phyloP scores from a whole-genome alignment of 2,329 filamentous ascomycete genomes.

The Cladophialophora bantiana region DNA sequence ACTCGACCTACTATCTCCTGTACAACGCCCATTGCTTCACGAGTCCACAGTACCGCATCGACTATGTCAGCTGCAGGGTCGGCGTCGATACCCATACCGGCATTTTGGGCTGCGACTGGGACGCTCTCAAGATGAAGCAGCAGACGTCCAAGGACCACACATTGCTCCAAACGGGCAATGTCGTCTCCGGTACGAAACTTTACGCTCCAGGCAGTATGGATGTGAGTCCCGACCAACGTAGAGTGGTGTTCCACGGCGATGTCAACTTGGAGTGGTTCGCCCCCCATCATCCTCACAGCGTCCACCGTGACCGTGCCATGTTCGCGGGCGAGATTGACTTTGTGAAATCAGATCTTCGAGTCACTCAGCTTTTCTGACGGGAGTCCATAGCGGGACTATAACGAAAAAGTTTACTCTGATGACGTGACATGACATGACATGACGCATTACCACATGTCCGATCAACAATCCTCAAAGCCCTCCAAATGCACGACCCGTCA shows the following conservation, averaged over 20 bases:
- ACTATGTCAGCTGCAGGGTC: conserved; percentile 29
- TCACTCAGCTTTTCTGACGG: conserved; percentile 21
- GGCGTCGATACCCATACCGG: conserved; percentile 27
- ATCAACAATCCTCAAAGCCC: not conserved
- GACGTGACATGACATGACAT: not conserved
- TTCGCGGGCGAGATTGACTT: conserved; percentile 30
- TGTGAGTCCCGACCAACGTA: conserved; percentile 25
- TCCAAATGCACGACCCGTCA: not conserved
- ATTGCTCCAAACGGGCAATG: conserved; percentile 28
- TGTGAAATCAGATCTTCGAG: conserved; percentile 15
- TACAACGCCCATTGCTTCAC: conserved; percentile 34
- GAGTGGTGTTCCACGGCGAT: conserved; percentile 35
- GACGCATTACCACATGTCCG: not conserved
- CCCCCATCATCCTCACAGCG: conserved; percentile 6
- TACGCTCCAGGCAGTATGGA: conserved; percentile 34
- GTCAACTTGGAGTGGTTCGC: conserved; percentile 32
- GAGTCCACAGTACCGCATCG: conserved; percentile 28
- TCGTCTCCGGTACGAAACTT: conserved; percentile 20
- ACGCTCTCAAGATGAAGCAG: conserved; percentile 23
- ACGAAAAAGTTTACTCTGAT: not conserved
- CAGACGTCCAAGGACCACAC: conserved; percentile 23
- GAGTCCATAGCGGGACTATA: not conserved
- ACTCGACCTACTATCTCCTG: conserved; percentile 32
- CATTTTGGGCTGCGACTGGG: conserved; percentile 30
- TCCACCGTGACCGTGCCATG: conserved; percentile 31